Base-by-base conservation (phyloP, 441 rosid genomes). In the Adansonia madagascariensis region DNA sequence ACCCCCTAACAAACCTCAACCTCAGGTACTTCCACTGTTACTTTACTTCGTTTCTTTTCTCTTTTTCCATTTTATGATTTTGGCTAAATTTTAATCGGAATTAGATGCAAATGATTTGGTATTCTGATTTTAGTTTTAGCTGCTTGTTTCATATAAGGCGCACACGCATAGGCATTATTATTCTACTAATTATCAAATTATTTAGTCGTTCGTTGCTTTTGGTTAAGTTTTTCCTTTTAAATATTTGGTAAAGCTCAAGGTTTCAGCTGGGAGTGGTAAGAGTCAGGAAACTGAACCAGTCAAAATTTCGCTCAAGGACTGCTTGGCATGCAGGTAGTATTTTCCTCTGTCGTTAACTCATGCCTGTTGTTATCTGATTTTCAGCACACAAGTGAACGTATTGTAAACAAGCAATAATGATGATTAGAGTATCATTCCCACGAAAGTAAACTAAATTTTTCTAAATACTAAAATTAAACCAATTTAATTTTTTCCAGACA, bases 231-330 rank as follows among this genome's bases (percentile, higher is more conserved):
- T 61, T 61, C 3, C 27, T 61, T 74, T 41, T 9, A 22, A 24
- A 49, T 70, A 64, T 64, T 60, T 73, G 73, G 67, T 75, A 50
- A 80, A 88, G 94, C 92, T 91, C 56, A 81, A 89, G 97, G 95
- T 90, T 80, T 80, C 86, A 12, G 77, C 83, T 31, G 85, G 62
- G 43, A 87, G 84, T 72, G 46, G 11, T 35, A 63, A 35, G 46
- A 35, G 68, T 35, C 79, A 75, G 79, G 80, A 84, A 76, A 60
- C 79, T 0, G 97, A 92, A 77, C 94, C 97, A 0, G 98, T 96
- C 20, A 91, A 91, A 84, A 96, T 94, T 27, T 96, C 99, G 17
- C 98, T 96, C 31, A 96, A 94, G 87, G 99, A 94, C 78, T 96
- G 99, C 82, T 88, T 96, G 81, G 98, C 99, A 47, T 96, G 99